Base-by-base conservation (phyloP, 2,329 filamentous ascomycete genomes). In the Paraconiothyrium sp. region DNA sequence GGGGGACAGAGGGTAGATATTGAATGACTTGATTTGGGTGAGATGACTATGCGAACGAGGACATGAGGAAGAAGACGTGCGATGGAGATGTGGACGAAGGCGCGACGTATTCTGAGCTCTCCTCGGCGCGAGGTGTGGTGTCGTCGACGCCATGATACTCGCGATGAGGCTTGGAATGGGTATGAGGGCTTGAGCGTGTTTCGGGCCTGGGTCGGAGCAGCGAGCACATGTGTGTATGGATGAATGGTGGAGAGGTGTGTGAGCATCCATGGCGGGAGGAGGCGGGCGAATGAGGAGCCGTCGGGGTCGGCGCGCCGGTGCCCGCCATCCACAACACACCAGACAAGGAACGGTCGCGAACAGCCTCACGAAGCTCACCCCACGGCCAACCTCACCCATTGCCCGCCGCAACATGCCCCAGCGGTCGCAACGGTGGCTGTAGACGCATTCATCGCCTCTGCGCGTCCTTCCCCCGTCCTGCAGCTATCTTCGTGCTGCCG, bases 381-480 rank as follows among this genome's bases (percentile, higher is more conserved):
- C 63, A 55, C 50, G 63, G 30, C 64, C 66, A 67, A 59, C 66
- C 64, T 66, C 65, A 37, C 49, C 41, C 27, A 57, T 60, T 63
- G 58, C 55, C 58, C 60, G 49, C 54, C 43, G 51, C 59, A 64
- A 58, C 64, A 69, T 65, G 68, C 66, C 52, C 54, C 37, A 47
- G 37, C 46, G 30, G 54, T 47, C 54, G 27, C n/a, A 16, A 48
- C 49, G 43, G 57, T 61, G 57, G 55, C 50, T 46, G 59, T 59
- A 54, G 24, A 32, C 49, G 41, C 61, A 59, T 57, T 57, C 57
- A 59, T 50, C 30, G 55, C 57, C 43, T 41, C 54, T 58, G 35
- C 14, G 24, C 27, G n/a, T 24, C 30, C 30, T 16, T 27, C 14
- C 39, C n/a, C 14, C 44, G 14, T 14, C 54, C 59, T 24, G 54